Evolutionary conservation across 192 early-diverging fungal species (phyloP), one percentile per base, ranked within the genome.

Genomic region (Linnemannia elongata): DNA sequence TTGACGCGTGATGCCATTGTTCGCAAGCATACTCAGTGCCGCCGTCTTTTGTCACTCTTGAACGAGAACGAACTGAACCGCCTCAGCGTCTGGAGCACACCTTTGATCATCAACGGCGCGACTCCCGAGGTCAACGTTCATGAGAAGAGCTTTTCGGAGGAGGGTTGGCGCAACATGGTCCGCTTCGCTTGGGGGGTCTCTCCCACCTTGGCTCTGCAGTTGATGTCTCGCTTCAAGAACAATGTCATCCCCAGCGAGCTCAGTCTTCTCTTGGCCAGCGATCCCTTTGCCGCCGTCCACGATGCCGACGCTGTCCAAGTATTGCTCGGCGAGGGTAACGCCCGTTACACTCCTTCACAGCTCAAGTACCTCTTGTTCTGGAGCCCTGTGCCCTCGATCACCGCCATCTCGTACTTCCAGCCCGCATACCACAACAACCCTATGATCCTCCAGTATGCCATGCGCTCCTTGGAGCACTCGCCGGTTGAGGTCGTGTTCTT

Each of bases 401-500:
- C 95, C 1, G 97, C 98, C 4, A 91, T 96, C 22, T 91, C 93
- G 20, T 98, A 94, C 83, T 94, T 93, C 92, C 93, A 94, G 54
- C 94, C 95, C 47, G 82, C 91, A 9, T 93, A 92, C 88, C 91
- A 91, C 76, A 90, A 92, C 80, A 91, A 97, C 69, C 96, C 99
- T n/a, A 93, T 98, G 93, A 92, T 97, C 4, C 88, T 99, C 72
- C 99, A 99, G 84, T 99, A 98, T 87, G 94, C 97, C 8, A 96
- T 98, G 91, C 93, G 97, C 35, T 94, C 96, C 44, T 88, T 99
- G 33, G 96, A 98, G 88, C 93, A 93, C 83, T 97, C 96, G 85
- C 95, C 97, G 9, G 94, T 99, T 22, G 97, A 99, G 22, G 92
- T 95, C 42, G 97, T 99, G 8, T 99, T 99, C 92, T 99, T 99